phyloP scores from a whole-genome alignment of 2,329 filamentous ascomycete genomes.

The Trichophyton verrucosum region DNA sequence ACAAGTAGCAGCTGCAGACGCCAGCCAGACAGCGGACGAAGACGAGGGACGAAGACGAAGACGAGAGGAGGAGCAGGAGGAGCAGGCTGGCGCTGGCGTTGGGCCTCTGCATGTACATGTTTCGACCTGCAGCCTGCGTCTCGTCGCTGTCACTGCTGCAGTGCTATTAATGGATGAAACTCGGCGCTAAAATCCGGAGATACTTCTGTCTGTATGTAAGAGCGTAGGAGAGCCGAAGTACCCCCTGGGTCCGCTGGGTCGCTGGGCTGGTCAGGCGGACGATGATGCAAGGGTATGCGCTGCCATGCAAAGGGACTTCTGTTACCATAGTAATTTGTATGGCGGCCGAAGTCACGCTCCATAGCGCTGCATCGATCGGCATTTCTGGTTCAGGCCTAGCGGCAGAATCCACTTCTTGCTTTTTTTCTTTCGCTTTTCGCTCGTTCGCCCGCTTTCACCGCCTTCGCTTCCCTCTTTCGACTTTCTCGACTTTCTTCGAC shows the following conservation, averaged over 20 bases:
- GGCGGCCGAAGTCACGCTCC: background rate
- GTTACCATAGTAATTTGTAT: background rate
- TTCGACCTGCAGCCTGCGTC: background rate
- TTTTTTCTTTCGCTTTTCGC: conserved; percentile 15
- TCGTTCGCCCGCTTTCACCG: conserved; percentile 16
- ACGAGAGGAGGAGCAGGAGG: background rate
- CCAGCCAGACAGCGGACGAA: no score
- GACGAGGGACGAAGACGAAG: no score
- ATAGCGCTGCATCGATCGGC: background rate
- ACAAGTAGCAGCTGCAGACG: conserved; percentile 32
- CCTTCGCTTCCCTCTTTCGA: conserved; percentile 15
- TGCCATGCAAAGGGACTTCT: background rate
- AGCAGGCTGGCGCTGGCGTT: background rate
- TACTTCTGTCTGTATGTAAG: background rate
- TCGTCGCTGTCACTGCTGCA: background rate
- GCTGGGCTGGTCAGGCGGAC: background rate
- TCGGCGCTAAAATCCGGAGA: background rate
- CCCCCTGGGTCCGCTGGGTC: background rate
- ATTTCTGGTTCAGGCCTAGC: background rate
- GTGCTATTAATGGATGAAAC: background rate
- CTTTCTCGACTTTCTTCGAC: conserved; percentile 14
- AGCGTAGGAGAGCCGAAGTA: background rate
- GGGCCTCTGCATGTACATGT: background rate
- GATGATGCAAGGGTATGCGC: conserved; percentile 5
- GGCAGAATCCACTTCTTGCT: conserved; percentile 6